Evolutionary conservation across 2,329 filamentous ascomycete species (phyloP), one percentile per base, ranked within the genome.

Genomic region (Fusarium globosum): DNA sequence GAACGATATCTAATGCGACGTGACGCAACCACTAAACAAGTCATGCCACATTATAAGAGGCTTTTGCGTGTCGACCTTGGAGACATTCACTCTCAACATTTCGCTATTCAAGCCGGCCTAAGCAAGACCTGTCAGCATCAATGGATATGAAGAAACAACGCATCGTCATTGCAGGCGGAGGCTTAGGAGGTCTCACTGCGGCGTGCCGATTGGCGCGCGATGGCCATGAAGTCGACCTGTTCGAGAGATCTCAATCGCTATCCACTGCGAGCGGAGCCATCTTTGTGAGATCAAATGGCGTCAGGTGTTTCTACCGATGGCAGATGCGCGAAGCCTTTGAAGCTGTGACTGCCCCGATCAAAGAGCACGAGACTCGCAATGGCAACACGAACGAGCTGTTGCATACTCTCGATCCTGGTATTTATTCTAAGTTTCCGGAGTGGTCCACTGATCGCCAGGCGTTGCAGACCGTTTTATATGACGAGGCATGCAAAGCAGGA

Each of bases 371-470:
- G n/a, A 55, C 48, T 2, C 57, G 62, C 0, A 48, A 61, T 20
- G 62, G 46, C 8, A 36, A 33, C 2, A 62, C 57, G 4, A 65
- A 65, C 2, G 48, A 43, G 12, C 4, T 53, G 13, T 21, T 65
- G 3, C 48, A 63, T 57, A 45, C 30, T 7, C 64, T 67, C 5
- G 4, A 64, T 51, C 59, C 64, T 14, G 26, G 21, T 1, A 35
- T 49, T 4, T 63, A 42, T n/a, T 67, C 59, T 1, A 6, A 23
- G 4, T 63, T 42, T n/a, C 64, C 59, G 10, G 64, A 67, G 15
- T 63, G 51, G 59, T 63, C 64, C 0, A 67, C 64, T 13, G 64
- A 67, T 1, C 64, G 64, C 1, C 43, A 67, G 14, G 59, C 64
- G 0, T 23, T 63, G 8, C 59, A 67, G 8, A 57, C 43, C 10